A percentile compares a stretch with the other conserved stretches of the same genome.
These are phyloP conservation scores for Leavenworthia alabamica DNA, from an alignment of 345 rosid genomes.

Conservation along the genomic window DNA sequence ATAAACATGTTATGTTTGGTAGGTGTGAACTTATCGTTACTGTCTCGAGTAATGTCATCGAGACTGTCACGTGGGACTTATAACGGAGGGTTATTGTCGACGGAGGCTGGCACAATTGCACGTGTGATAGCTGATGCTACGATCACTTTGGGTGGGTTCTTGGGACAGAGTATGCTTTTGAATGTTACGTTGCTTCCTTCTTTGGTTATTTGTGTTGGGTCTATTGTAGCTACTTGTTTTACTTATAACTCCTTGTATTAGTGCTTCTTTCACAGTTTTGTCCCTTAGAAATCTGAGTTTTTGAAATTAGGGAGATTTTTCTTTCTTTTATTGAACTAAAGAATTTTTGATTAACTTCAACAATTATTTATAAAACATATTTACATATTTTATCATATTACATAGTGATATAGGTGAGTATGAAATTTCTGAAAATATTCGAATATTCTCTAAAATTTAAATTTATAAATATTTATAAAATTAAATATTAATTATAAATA, in stretches of 20 bases:
- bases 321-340: neutral
- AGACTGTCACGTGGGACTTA: conserved; percentile 88
- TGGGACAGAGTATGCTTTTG: conserved; percentile 61
- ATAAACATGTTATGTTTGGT: neutral
- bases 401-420: no score
- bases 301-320: neutral
- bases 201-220: conserved; percentile 51
- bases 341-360: neutral
- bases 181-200: conserved; percentile 82
- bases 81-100: conserved; percentile 83
- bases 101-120: conserved; percentile 91
- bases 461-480: no score
- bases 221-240: conserved; percentile 72
- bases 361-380: no score
- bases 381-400: no score
- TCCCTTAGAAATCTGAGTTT: neutral
- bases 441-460: no score
- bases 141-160: conserved; percentile 76
- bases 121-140: conserved; percentile 87
- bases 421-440: no score
- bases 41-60: conserved; percentile 92
- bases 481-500: no score
- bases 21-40: conserved; percentile 90
- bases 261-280: conserved; percentile 6
- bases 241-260: conserved; percentile 92